Conservation (phyloP, 2,329 filamentous ascomycete species). For the Scedosporium boydii region DNA sequence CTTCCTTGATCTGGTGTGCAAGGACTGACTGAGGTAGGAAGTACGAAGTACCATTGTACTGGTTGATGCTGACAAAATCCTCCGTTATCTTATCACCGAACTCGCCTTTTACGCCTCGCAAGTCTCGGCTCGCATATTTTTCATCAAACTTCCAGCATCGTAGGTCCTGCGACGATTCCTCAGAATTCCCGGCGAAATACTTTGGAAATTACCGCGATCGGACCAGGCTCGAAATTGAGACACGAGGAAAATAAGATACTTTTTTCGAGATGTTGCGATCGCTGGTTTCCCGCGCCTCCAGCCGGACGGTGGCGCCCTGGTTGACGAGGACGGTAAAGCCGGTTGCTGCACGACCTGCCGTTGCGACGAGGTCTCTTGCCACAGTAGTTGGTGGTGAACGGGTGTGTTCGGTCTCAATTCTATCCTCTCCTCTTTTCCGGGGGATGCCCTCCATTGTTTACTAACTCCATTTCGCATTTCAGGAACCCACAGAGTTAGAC, state of each 20-base stretch:
- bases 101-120: neutral
- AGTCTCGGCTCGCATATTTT: neutral
- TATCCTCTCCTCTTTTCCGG: neutral
- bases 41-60: too few species aligned
- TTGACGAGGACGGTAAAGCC: neutral
- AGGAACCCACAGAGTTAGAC: constrained; percentile 78
- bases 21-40: too few species aligned
- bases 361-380: constrained; percentile 1
- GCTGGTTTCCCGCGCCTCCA: constrained; percentile 2
- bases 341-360: neutral
- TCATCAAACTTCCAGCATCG: neutral
- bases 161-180: neutral
- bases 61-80: too few species aligned
- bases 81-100: constrained; percentile 1
- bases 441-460: neutral
- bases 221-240: neutral
- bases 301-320: neutral
- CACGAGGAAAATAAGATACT: neutral
- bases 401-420: neutral
- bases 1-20: too few species aligned
- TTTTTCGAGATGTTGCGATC: constrained; percentile 7
- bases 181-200: neutral
- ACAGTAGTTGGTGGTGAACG: neutral
- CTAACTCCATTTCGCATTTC: too few species aligned
- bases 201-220: neutral